Evolutionary conservation across 495 filamentous ascomycete species (phyloP), one percentile per base, ranked within the genome.

Genomic region (Pseudoneurospora amorphoporcata): DNA sequence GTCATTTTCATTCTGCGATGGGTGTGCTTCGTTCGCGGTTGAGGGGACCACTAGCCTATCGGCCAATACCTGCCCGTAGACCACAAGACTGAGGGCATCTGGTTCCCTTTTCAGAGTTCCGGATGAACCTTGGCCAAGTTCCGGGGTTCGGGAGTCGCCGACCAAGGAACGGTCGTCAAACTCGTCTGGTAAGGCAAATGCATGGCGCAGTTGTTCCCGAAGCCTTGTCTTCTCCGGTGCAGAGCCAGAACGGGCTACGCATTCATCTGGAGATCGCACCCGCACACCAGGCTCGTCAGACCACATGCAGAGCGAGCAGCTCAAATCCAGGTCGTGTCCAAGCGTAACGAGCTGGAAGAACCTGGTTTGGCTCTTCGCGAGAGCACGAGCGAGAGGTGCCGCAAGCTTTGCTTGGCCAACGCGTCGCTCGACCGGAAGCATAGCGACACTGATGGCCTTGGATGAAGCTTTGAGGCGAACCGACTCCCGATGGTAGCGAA

Each of bases 271-370:
- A 16, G 72, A 65, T 19, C 53, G 43, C 0, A 75, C 41, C 12
- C 43, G 16, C 23, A 75, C 38, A 14, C 61, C 68, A 0, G 71
- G 35, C 5, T 71, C 53, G 17, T 77, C 76, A 8, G 72, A 75
- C 78, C 76, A 81, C 16, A 74, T 77, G 65, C 76, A 82, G 41
- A 82, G 73, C 58, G 79, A 73, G 37, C 73, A 68, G 68, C 72
- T 72, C 17, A 82, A 68, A 39, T 71, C 74, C 23, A 81, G 65
- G 12, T 81, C 72, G 4, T 73, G 65, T n/a, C 76, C 73, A n/a
- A 82, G 69, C 6, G 73, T 75, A 41, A 82, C 39, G 17, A 81
- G 19, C 69, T 82, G 79, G 37, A 81, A 81, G 69, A 79, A 81
- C 29, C 73, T 73, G 70, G 74, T 61, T 41, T 73, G 68, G 19